A percentile compares a stretch with the other conserved stretches of the same genome.
These are phyloP conservation scores for Debaryomyces sp. DNA, from an alignment of 1,139 yeast genomes.

Conservation along the genomic window DNA sequence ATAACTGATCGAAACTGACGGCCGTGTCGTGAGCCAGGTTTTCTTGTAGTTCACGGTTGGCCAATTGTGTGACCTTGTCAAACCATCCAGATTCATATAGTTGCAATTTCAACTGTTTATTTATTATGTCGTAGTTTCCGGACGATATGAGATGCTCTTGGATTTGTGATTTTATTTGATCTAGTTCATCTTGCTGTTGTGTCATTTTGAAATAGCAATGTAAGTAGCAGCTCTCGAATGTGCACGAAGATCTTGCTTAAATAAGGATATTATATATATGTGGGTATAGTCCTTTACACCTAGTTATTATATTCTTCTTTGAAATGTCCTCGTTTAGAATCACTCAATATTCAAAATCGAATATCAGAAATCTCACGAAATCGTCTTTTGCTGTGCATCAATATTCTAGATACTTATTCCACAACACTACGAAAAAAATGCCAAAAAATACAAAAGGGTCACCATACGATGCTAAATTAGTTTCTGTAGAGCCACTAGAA, in stretches of 20 bases:
- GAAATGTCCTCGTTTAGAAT: constrained; percentile 2
- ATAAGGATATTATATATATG: not conserved
- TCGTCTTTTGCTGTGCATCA: constrained; percentile 8
- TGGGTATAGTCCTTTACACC: not conserved
- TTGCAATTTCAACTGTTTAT: constrained; percentile 60
- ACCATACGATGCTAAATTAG: constrained; percentile 38
- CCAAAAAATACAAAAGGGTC: constrained; percentile 25
- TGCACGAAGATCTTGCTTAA: not conserved
- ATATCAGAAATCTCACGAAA: constrained; percentile 7
- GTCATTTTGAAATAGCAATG: constrained; percentile 21
- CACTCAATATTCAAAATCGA: not conserved
- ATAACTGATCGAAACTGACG: constrained; percentile 57
- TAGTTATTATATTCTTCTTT: not conserved
- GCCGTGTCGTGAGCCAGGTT: constrained; percentile 34
- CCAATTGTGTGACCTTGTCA: constrained; percentile 67
- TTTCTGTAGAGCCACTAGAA: constrained; percentile 31
- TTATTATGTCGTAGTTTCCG: constrained; percentile 77
- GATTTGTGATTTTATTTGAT: constrained; percentile 62
- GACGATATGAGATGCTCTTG: constrained; percentile 72
- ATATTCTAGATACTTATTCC: not conserved
- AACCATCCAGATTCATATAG: constrained; percentile 85
- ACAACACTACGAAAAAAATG: constrained; percentile 4
- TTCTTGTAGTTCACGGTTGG: constrained; percentile 41
- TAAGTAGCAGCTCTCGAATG: not conserved
- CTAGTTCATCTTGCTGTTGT: constrained; percentile 43